A percentile compares a stretch with the other conserved stretches of the same genome.
Evolutionary conservation across 495 filamentous ascomycete genomes (phyloP).

Genomic region (Penicillium bovifimosum): DNA sequence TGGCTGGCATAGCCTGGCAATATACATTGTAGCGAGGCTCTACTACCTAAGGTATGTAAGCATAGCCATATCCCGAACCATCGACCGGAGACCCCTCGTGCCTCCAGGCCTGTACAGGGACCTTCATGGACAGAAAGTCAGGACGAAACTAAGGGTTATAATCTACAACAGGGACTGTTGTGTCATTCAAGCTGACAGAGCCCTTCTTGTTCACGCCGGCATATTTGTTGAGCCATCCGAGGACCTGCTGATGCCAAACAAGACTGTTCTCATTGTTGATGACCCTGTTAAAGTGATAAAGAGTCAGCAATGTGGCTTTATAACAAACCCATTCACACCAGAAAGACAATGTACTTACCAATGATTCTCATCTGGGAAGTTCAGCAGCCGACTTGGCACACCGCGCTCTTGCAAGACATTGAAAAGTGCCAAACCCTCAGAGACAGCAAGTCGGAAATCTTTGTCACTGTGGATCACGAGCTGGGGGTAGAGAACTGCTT

Average conservation of each 20-base stretch:
- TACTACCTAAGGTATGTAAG: background rate
- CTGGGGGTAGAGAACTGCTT: constrained; percentile 40
- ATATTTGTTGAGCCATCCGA: constrained; percentile 46
- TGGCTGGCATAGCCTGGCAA: too few species aligned
- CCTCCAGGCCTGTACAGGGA: background rate
- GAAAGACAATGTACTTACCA: constrained; percentile 22
- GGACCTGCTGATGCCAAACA: constrained; percentile 45
- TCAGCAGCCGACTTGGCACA: constrained; percentile 54
- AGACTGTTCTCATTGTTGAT: constrained; percentile 38
- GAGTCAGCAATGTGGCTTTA: background rate
- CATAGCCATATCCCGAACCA: background rate
- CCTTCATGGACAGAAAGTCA: background rate
- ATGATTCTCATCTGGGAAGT: constrained; percentile 52
- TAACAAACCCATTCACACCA: background rate
- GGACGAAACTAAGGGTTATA: constrained; percentile 19
- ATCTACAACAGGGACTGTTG: constrained; percentile 28
- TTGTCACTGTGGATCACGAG: constrained; percentile 43
- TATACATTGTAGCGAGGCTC: too few species aligned
- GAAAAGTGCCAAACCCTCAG: constrained; percentile 41
- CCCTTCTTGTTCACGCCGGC: constrained; percentile 26
- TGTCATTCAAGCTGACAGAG: constrained; percentile 33
- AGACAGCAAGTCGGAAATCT: constrained; percentile 41
- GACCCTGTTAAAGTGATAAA: constrained; percentile 22
- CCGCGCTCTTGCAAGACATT: constrained; percentile 45
- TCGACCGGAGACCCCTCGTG: too few species aligned